phyloP scores from a whole-genome alignment of 306 rosid species.

The Quercus robur region DNA sequence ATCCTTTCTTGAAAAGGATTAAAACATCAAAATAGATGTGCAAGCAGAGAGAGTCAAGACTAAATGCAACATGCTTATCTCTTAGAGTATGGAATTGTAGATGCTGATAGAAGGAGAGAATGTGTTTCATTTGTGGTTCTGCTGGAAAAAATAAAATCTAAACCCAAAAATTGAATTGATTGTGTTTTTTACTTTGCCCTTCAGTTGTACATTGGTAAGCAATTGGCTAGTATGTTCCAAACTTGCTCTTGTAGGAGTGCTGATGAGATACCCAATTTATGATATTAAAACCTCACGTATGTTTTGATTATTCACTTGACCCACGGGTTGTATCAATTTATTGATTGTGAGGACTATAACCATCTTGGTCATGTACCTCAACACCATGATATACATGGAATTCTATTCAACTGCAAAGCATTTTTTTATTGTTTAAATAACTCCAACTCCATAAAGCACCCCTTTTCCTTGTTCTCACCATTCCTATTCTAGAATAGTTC shows the following conservation, averaged over 20 bases:
- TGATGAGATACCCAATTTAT: too few species aligned
- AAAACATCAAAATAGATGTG: too few species aligned
- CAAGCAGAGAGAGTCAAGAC: too few species aligned
- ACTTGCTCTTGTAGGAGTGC: too few species aligned
- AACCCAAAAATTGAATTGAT: background rate
- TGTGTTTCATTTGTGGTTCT: background rate
- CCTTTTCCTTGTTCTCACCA: background rate
- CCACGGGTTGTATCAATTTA: background rate
- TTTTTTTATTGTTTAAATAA: background rate
- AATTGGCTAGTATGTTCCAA: too few species aligned
- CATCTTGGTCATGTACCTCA: background rate
- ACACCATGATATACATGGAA: background rate
- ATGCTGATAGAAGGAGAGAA: background rate
- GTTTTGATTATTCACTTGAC: background rate
- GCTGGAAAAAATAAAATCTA: background rate
- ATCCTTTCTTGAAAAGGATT: too few species aligned
- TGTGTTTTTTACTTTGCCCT: too few species aligned
- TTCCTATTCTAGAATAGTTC: background rate
- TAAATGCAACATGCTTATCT: too few species aligned
- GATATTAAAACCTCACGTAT: background rate
- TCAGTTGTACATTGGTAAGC: too few species aligned
- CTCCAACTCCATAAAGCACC: background rate
- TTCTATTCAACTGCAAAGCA: background rate
- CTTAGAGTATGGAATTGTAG: too few species aligned
- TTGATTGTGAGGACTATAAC: background rate